Evolutionary conservation across 2,329 filamentous ascomycete genomes (phyloP).

Genomic region (Xylariomycetidae sp.): DNA sequence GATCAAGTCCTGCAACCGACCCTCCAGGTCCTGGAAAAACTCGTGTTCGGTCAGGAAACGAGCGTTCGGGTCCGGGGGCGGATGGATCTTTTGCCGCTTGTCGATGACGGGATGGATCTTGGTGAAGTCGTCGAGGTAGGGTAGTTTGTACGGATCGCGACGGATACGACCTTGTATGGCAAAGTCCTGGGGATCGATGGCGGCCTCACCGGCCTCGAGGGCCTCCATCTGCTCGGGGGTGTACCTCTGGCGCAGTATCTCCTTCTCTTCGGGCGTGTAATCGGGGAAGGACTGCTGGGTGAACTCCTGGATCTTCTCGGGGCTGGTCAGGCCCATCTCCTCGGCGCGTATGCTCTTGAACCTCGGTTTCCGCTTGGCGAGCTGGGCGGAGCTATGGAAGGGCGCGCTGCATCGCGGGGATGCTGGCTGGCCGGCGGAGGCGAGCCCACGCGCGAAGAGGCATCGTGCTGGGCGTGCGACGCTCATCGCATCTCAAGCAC

Average conservation of each 20-base stretch:
- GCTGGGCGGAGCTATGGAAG: constrained; percentile 47
- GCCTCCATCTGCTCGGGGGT: constrained; percentile 75
- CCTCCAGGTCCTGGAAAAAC: constrained; percentile 51
- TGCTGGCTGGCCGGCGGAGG: constrained; percentile 25
- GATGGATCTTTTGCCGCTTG: constrained; percentile 48
- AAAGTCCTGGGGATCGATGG: constrained; percentile 69
- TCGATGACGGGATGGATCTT: constrained; percentile 73
- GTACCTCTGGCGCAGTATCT: constrained; percentile 60
- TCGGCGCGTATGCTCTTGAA: constrained; percentile 49
- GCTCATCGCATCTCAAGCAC: constrained; percentile 42
- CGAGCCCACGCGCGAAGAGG: constrained; percentile 45
- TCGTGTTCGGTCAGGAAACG: constrained; percentile 58
- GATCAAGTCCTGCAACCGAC: constrained; percentile 37
- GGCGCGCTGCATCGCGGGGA: constrained; percentile 29
- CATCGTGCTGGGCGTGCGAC: constrained; percentile 48
- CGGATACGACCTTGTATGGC: constrained; percentile 66
- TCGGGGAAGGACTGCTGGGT: constrained; percentile 47
- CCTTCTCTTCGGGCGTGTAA: constrained; percentile 63
- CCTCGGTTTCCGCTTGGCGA: constrained; percentile 39
- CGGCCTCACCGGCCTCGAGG: constrained; percentile 72
- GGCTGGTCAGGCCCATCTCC: constrained; percentile 43
- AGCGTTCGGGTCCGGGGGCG: constrained; percentile 49
- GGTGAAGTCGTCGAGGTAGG: constrained; percentile 79
- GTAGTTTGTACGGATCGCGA: constrained; percentile 63
- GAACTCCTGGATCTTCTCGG: constrained; percentile 38